Conservation (phyloP, 1,284 basidiomycete genomes). For the Cutaneotrichosporon mucoides region DNA sequence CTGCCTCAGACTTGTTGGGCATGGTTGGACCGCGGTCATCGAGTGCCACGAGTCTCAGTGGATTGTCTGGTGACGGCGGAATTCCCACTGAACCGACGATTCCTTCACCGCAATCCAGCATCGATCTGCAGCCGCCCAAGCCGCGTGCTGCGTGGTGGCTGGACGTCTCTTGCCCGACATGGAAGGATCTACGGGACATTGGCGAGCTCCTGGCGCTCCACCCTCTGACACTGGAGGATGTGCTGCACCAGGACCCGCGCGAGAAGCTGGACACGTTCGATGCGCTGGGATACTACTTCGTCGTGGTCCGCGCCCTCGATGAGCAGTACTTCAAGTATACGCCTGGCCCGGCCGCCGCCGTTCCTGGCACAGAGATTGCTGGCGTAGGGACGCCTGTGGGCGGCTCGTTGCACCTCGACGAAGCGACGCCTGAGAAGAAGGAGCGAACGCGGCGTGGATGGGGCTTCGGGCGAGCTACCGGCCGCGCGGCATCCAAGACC, state of each 20-base stretch:
- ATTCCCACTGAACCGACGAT: conserved; percentile 1
- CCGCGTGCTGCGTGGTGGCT: conserved; percentile 67
- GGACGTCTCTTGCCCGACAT: conserved; percentile 83
- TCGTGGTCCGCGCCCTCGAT: conserved; percentile 82
- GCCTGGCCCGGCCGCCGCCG: conserved; percentile 31
- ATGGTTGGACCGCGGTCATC: conserved; percentile 13
- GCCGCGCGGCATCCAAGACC: conserved; percentile 27
- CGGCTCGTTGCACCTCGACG: not conserved
- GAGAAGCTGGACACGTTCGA: conserved; percentile 91
- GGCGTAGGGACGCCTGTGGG: not conserved
- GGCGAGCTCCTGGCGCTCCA: conserved; percentile 68
- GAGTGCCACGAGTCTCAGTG: not conserved
- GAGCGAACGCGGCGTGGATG: conserved; percentile 33
- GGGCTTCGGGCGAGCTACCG: conserved; percentile 38
- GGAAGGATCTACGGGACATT: conserved; percentile 82
- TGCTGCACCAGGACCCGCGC: conserved; percentile 86
- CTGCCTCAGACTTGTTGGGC: conserved; percentile 44
- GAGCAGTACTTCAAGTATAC: conserved; percentile 58
- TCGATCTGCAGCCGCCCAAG: conserved; percentile 1
- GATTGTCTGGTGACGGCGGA: not conserved
- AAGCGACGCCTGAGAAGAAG: conserved; percentile 11
- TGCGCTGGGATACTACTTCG: conserved; percentile 86
- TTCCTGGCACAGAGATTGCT: not conserved
- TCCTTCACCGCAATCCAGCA: not conserved
- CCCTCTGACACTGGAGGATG: conserved; percentile 91